Base-by-base conservation (phyloP, 2,329 filamentous ascomycete species). In the Pseudocercospora macadamiae region DNA sequence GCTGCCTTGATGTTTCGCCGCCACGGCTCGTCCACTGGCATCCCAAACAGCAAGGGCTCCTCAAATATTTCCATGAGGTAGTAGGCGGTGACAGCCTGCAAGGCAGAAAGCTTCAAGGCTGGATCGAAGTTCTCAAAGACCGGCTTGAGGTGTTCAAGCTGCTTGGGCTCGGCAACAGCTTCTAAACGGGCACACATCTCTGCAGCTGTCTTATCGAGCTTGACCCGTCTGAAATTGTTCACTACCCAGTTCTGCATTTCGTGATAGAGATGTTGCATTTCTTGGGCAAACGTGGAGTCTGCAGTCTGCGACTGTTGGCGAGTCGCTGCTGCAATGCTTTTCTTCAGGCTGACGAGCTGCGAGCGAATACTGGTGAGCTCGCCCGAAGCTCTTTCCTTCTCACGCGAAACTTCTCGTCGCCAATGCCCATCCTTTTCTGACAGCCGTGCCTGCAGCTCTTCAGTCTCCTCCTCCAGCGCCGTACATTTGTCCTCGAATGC, bases 241-340 rank as follows among this genome's bases (percentile, higher is more conserved):
- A 91, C 86, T 3, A 88, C 83, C 88, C 88, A 91, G 66, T 91
- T 90, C 74, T 90, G 87, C 65, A 90, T 74, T 21, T 87, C 83
- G 66, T 90, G 88, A 18, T 84, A 83, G 47, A 91, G 71, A 57
- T 82, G 79, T 51, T 64, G 63, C 78, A 89, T 84, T 8, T 80
- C 79, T 51, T 88, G 84, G 2, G 79, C 82, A 69, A 91, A 83
- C 9, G 86, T 84, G 71, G 88, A 86, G 67, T 91, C 89, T 61
- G 85, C 86, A 45, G 78, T 73, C 61, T 87, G 83, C 19, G 83
- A 83, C 26, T 85, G 84, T 51, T 81, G 79, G 28, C 86, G 78
- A 8, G 87, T 89, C 62, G 83, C 85, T 19, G 82, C 84, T 67
- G 88, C 89, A 57, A 91, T 87, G 77, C 84, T 90, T 66, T 86